Evolutionary conservation across 2,329 filamentous ascomycete species (phyloP).

Genomic region (Fusarium armeniacum): DNA sequence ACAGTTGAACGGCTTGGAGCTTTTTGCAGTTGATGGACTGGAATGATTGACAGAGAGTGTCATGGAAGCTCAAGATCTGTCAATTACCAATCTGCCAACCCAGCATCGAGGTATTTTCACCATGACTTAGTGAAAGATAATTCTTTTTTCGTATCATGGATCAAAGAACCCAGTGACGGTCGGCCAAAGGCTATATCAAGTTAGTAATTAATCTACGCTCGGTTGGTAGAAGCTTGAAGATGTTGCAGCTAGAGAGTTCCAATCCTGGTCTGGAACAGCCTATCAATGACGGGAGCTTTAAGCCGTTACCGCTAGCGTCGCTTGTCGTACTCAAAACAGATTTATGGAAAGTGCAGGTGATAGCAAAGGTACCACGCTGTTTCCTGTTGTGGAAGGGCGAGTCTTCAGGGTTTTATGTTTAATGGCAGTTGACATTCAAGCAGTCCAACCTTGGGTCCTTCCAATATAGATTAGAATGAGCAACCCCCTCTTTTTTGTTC

Average conservation of each 20-base stretch:
- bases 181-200: slow-evolving; percentile 25
- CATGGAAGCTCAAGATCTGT: not conserved
- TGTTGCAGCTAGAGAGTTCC: slow-evolving; percentile 19
- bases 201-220: slow-evolving; percentile 31
- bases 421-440: slow-evolving; percentile 16
- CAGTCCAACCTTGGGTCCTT: slow-evolving; percentile 9
- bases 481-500: slow-evolving; percentile 11
- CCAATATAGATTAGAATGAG: slow-evolving; percentile 21
- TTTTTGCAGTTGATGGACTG: not conserved
- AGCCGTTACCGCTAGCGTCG: slow-evolving; percentile 38
- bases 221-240: slow-evolving; percentile 29
- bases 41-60: not conserved
- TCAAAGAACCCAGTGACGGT: slow-evolving; percentile 5
- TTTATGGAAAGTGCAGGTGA: slow-evolving; percentile 30
- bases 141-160: not conserved
- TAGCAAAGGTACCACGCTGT: slow-evolving; percentile 30
- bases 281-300: slow-evolving; percentile 17
- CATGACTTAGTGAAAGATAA: not conserved
- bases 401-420: slow-evolving; percentile 3
- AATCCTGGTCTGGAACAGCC: slow-evolving; percentile 26
- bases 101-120: too few relatives aligned
- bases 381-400: slow-evolving; percentile 25
- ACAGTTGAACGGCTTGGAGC: not conserved
- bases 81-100: not conserved
- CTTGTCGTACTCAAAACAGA: slow-evolving; percentile 20